A percentile compares a stretch with the other conserved stretches of the same genome.
Evolutionary conservation across 176 grass and related monocot genomes (phyloP).

Genomic region (Oryza rufipogon): DNA sequence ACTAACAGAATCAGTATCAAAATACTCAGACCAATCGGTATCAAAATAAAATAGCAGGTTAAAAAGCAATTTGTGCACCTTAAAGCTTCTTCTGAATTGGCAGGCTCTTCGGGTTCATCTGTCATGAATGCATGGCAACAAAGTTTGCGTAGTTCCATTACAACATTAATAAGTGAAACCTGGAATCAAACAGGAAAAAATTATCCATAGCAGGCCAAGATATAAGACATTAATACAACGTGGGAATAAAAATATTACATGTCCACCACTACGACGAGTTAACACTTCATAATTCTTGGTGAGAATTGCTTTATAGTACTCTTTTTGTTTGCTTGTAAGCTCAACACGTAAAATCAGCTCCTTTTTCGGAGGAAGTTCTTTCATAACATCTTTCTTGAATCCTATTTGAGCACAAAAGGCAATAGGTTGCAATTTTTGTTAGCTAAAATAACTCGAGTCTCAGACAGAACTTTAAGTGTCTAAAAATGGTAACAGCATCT

Average conservation of each 20-base stretch:
- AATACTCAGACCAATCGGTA: slow-evolving; percentile 15
- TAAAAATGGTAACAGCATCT: not conserved
- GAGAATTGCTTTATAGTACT: slow-evolving; percentile 99
- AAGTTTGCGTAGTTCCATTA: slow-evolving; percentile 99
- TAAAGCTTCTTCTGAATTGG: slow-evolving; percentile 85
- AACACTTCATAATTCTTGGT: slow-evolving; percentile 95
- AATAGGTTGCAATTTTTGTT: slow-evolving; percentile 38
- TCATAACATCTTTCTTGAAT: slow-evolving; percentile 99
- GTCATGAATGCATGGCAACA: slow-evolving; percentile 99
- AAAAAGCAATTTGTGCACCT: slow-evolving; percentile 59
- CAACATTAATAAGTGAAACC: slow-evolving; percentile 99
- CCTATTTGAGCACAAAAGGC: slow-evolving; percentile 54
- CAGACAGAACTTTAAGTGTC: slow-evolving; percentile 6
- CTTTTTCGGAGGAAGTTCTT: slow-evolving; percentile 98
- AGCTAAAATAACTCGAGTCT: slow-evolving; percentile 28
- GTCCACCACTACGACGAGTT: slow-evolving; percentile 84
- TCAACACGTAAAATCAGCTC: slow-evolving; percentile 98
- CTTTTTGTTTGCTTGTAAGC: slow-evolving; percentile 92
- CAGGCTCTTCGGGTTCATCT: slow-evolving; percentile 83
- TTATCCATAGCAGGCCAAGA: slow-evolving; percentile 14
- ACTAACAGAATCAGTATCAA: slow-evolving; percentile 15
- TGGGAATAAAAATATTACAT: slow-evolving; percentile 63
- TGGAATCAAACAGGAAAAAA: slow-evolving; percentile 47
- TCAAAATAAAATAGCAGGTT: slow-evolving; percentile 26
- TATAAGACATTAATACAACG: not conserved